Evolutionary conservation across 2,329 filamentous ascomycete species (phyloP), one percentile per base, ranked within the genome.

Genomic region (Ophiostoma sp.): DNA sequence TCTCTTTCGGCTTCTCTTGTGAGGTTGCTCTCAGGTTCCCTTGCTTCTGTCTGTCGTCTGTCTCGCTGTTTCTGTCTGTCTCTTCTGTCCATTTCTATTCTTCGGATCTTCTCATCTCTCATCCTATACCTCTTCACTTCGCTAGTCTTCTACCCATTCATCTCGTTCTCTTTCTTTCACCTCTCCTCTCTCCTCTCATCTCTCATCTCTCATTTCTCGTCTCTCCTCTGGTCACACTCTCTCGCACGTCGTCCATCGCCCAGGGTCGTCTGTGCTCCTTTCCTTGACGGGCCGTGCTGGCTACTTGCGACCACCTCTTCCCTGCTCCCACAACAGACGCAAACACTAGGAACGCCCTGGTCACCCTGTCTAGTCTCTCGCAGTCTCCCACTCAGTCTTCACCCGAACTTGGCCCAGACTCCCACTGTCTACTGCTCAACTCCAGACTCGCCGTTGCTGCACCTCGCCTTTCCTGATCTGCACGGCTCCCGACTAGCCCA

Each of bases 401-500:
- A 27, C 27, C 27, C 27, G 27, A 27, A 27, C 27, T 27, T 27
- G 27, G 27, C 27, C 27, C 27, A 27, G 27, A 27, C 27, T 27
- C 27, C 1, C 42, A 44, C 42, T 44, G 7, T 44, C 42, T 2
- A 44, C 42, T 44, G 6, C 42, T 27, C 27, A 27, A 27, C 27
- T 27, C 27, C 27, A 27, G 27, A 27, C 27, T 27, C 27, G 27
- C 27, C 27, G 27, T 27, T 27, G 27, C 58, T 62, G 58, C 40
- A 64, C 60, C 40, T 41, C 62, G 38, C 62, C 62, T 41, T 64
- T 64, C 63, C 42, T 64, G 63, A 64, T 64, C 63, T 64, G 63
- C 63, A 64, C 63, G 63, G 63, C 63, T 64, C 62, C 62, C 63
- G 63, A 64, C 63, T 64, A 64, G 63, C 63, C 63, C 63, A 64